These are phyloP conservation scores for Trifolium pratense DNA, from an alignment of 306 rosid genomes.

Conservation along the genomic window DNA sequence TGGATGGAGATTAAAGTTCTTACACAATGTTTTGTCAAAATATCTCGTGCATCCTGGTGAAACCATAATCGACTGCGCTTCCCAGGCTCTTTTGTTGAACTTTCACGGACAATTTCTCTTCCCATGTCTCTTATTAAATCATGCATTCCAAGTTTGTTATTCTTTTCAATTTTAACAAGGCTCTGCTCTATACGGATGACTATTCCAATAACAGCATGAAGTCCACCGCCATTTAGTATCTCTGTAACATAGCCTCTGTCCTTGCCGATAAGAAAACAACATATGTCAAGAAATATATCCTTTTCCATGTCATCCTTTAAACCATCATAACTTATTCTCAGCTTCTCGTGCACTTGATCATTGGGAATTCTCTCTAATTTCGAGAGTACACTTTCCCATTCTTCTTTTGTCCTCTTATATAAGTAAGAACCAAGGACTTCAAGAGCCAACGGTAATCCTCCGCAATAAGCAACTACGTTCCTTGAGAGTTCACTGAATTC, in stretches of 20 bases:
- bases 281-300: neutral
- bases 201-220: slow-evolving; percentile 5
- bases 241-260: neutral
- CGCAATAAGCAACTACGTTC: neutral
- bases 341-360: slow-evolving; percentile 16
- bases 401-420: neutral
- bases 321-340: slow-evolving; percentile 18
- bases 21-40: neutral
- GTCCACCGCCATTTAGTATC: neutral
- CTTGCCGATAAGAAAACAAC: neutral
- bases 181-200: neutral
- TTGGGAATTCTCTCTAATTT: slow-evolving; percentile 12
- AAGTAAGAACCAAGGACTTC: slow-evolving; percentile 14
- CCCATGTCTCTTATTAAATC: slow-evolving; percentile 2
- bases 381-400: slow-evolving; percentile 1
- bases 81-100: neutral
- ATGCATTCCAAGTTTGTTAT: neutral
- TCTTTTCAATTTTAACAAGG: neutral
- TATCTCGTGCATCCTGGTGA: neutral
- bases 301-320: slow-evolving; percentile 2
- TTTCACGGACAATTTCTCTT: neutral
- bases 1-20: neutral
- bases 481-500: neutral
- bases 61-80: neutral
- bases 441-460: slow-evolving; percentile 21